Evolutionary conservation across 2,329 filamentous ascomycete genomes (phyloP), one percentile per base, ranked within the genome.

Genomic region (Claviceps sorghi): DNA sequence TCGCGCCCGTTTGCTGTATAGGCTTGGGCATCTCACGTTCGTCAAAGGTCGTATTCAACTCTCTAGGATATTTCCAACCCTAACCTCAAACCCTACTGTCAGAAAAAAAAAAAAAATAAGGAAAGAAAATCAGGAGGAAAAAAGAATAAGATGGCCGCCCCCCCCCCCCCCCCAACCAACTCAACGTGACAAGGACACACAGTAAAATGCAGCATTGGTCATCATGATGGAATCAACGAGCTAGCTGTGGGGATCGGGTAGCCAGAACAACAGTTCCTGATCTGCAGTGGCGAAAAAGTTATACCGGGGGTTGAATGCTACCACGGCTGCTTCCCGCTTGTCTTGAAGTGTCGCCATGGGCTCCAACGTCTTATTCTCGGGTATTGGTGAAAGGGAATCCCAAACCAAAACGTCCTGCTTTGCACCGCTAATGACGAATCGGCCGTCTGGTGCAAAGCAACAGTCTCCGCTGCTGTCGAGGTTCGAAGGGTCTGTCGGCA

Each of bases 261-360:
- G 67, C 85, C 86, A 90, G 60, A 90, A 87, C 21, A 87, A 69
- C 55, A 88, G 72, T 51, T 96, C 89, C 62, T 84, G 84, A 60
- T 97, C 90, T 3, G 88, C 93, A 45, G 84, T 93, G 9, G 88
- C 90, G 58, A 97, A 78, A 72, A 96, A 83, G 67, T 97, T 96
- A 67, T 85, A 93, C 49, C 90, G 78, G 29, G 90, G 93, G 64
- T 96, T 97, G 65, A 89, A 93, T 22, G 86, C 87, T 43, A 95
- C 75, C 13, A 95, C 77, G 1, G 85, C 85, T 4, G 80, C 80
- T 68, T 80, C 82, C 64, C 74, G 81, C 70, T 77, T 79, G 58
- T 84, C 82, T 42, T 84, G 80, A 47, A 86, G 70, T 47, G 79
- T 80, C 67, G 76, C 76, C 46, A 71, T 76, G 49, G 86, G 85